These are phyloP conservation scores for Rubia balearica DNA, from an alignment of 305 asterid genomes.

Conservation along the genomic window DNA sequence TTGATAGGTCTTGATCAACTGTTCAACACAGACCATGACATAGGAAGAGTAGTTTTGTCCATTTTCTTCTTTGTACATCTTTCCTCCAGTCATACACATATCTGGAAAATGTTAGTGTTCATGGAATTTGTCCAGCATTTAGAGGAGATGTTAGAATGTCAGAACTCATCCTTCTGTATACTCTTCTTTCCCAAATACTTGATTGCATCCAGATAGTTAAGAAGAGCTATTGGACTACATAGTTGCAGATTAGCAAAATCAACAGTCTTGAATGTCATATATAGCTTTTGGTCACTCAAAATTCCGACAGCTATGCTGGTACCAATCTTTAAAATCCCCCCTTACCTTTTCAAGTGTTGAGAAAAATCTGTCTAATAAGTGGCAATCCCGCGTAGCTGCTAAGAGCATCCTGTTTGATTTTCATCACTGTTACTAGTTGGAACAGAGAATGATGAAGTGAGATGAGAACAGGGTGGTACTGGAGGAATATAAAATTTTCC, in stretches of 20 bases:
- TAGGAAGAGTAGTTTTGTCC: neutral
- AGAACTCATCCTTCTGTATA: neutral
- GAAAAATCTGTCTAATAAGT: neutral
- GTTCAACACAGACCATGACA: neutral
- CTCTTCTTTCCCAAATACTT: neutral
- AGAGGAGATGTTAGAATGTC: neutral
- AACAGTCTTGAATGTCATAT: neutral
- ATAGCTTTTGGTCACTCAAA: neutral
- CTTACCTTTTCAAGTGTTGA: neutral
- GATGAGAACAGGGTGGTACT: neutral
- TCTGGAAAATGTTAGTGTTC: neutral
- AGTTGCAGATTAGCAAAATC: neutral
- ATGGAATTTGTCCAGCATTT: neutral
- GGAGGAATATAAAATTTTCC: neutral
- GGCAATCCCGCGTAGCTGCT: neutral
- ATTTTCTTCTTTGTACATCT: neutral
- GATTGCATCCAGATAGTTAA: neutral
- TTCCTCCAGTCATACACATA: neutral
- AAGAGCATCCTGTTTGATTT: neutral
- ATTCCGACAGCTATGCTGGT: neutral
- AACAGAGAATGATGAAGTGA: neutral
- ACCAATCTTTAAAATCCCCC: too few relatives aligned
- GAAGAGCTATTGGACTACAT: neutral
- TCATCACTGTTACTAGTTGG: neutral
- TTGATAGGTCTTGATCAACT: neutral